These are phyloP conservation scores for Nakazawaea sp. DNA, from an alignment of 805 yeast species.

Conservation along the genomic window DNA sequence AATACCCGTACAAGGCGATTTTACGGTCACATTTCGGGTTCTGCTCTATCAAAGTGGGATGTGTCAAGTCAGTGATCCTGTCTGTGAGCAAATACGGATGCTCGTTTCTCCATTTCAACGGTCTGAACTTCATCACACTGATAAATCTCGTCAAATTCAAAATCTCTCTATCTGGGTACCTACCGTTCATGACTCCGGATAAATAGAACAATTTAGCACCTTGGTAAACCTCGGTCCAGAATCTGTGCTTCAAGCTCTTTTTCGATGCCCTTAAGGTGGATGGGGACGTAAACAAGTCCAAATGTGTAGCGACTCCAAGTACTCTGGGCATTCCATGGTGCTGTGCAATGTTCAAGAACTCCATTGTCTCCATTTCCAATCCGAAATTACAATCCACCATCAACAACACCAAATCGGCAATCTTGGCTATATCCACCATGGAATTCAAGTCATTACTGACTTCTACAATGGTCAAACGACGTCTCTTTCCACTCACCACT, in stretches of 20 bases:
- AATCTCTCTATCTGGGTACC: constrained; percentile 96
- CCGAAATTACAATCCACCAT: constrained; percentile 97
- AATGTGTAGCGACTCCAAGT: constrained; percentile 90
- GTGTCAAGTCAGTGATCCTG: constrained; percentile 86
- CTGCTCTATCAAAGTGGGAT: constrained; percentile 73
- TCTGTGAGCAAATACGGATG: constrained; percentile 93
- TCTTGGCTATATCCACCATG: constrained; percentile 93
- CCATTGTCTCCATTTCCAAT: constrained; percentile 99
- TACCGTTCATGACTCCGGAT: constrained; percentile 93
- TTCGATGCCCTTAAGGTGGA: constrained; percentile 87
- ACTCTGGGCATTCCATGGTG: constrained; percentile 99
- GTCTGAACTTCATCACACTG: constrained; percentile 96
- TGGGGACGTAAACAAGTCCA: constrained; percentile 87
- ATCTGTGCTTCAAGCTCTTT: constrained; percentile 84
- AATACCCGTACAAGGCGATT: constrained; percentile 87
- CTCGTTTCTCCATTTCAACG: constrained; percentile 98
- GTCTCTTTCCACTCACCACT: constrained; percentile 89
- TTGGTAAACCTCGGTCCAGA: constrained; percentile 98
- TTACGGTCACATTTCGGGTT: constrained; percentile 83
- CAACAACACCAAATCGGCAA: constrained; percentile 85
- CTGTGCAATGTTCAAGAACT: constrained; percentile 89
- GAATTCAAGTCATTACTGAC: constrained; percentile 89
- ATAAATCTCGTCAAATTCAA: constrained; percentile 87
- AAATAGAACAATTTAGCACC: constrained; percentile 95
- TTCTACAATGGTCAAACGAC: constrained; percentile 89